These are phyloP conservation scores for Talaromyces funiculosus DNA, from an alignment of 2,329 filamentous ascomycete genomes.

Conservation along the genomic window DNA sequence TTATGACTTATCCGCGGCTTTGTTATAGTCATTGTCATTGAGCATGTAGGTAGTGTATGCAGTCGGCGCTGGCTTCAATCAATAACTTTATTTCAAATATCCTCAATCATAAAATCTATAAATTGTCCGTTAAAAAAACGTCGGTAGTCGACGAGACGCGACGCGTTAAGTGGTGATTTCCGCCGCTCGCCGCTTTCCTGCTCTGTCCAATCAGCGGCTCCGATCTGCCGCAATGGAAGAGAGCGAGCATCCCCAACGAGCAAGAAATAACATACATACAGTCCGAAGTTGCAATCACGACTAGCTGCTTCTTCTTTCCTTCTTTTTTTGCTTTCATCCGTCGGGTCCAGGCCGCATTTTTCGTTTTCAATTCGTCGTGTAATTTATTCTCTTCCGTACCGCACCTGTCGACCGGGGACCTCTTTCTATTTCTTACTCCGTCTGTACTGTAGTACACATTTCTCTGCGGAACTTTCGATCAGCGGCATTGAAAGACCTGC, in stretches of 20 bases:
- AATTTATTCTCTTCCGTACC: not conserved
- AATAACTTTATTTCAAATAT: too few relatives aligned
- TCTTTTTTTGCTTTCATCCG: not conserved
- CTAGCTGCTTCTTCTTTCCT: not conserved
- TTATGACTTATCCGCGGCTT: not conserved
- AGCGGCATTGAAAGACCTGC: not conserved
- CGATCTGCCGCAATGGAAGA: not conserved
- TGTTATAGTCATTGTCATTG: not conserved
- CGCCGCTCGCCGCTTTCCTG: not conserved
- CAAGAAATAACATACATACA: not conserved
- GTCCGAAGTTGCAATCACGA: not conserved
- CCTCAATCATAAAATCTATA: too few relatives aligned
- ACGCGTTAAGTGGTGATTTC: conserved; percentile 1
- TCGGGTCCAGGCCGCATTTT: not conserved
- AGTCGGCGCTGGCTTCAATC: too few relatives aligned
- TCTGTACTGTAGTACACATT: not conserved
- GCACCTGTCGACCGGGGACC: not conserved
- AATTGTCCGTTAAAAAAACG: too few relatives aligned
- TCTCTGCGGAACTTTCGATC: not conserved
- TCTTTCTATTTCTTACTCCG: not conserved
- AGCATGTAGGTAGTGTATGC: too few relatives aligned
- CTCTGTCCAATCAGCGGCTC: not conserved
- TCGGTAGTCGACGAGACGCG: not conserved
- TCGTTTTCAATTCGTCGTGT: not conserved
- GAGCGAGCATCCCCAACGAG: not conserved